These are phyloP conservation scores for Fusarium keratoplasticum DNA, from an alignment of 2,329 filamentous ascomycete genomes.

Conservation along the genomic window DNA sequence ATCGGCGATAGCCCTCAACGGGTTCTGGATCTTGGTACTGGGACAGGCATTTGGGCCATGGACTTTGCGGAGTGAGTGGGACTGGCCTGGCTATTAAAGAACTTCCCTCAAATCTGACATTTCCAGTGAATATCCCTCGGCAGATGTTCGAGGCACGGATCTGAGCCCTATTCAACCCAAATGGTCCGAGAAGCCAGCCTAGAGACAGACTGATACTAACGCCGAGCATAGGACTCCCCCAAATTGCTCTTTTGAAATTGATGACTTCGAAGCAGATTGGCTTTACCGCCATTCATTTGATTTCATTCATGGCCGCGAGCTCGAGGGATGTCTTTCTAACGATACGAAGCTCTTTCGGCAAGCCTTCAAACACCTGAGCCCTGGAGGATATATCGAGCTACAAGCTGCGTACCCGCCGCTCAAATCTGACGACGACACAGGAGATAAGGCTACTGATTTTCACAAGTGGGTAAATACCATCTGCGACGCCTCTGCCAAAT, in stretches of 20 bases:
- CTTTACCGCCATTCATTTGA: conserved; percentile 13
- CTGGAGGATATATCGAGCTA: conserved; percentile 15
- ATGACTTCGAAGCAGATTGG: conserved; percentile 28
- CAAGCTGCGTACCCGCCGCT: conserved; percentile 9
- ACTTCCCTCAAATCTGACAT: neutral
- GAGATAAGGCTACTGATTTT: neutral
- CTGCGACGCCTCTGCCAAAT: neutral
- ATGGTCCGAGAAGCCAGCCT: neutral
- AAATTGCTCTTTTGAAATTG: conserved; percentile 27
- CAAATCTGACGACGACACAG: conserved; percentile 5
- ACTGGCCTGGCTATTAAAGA: accelerated
- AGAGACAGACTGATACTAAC: neutral
- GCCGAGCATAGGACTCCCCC: conserved; percentile 9
- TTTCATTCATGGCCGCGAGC: conserved; percentile 26
- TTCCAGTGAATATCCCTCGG: conserved; percentile 18
- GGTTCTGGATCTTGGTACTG: conserved; percentile 31
- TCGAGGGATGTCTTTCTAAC: conserved; percentile 15
- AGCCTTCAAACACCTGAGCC: neutral
- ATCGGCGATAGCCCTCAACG: conserved; percentile 1
- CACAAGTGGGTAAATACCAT: neutral
- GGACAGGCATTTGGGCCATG: conserved; percentile 29
- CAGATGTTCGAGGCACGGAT: conserved; percentile 22
- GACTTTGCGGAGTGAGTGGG: conserved; percentile 27
- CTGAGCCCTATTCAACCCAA: conserved; percentile 29
- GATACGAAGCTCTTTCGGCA: neutral